Conservation (phyloP, 129 eudicot species). For the Silybum marianum region DNA sequence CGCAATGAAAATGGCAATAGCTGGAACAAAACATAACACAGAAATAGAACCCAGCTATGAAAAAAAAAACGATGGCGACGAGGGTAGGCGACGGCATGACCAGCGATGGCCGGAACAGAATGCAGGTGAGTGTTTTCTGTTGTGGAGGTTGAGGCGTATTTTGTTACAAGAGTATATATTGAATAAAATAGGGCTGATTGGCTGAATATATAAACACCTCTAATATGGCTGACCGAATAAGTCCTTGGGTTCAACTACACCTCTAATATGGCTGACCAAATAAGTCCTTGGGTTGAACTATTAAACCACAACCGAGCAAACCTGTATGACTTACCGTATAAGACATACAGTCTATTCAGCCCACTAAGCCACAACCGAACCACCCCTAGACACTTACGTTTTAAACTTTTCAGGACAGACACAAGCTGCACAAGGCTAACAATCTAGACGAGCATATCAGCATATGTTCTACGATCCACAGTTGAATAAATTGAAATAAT, state of each 20-base stretch:
- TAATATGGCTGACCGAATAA: background rate
- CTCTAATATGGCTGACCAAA: background rate
- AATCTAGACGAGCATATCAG: conserved; percentile 1
- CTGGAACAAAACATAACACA: background rate
- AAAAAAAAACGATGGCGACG: background rate
- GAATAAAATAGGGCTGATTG: background rate
- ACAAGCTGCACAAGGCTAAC: background rate
- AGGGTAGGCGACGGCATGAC: background rate
- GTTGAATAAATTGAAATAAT: conserved; percentile 1
- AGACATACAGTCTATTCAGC: background rate
- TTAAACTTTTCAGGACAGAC: background rate
- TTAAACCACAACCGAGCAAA: background rate
- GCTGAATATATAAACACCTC: background rate
- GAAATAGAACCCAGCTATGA: background rate
- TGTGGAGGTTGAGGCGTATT: background rate
- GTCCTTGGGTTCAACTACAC: background rate
- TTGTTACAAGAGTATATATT: background rate
- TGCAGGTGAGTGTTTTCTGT: background rate
- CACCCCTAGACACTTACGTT: background rate
- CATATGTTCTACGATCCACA: conserved; percentile 16
- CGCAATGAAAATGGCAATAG: background rate
- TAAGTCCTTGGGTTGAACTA: background rate
- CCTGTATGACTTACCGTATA: background rate
- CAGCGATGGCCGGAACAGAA: background rate
- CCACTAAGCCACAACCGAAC: background rate